phyloP scores from a whole-genome alignment of 768 basidiomycete genomes.

The Lactifluus pinguis region DNA sequence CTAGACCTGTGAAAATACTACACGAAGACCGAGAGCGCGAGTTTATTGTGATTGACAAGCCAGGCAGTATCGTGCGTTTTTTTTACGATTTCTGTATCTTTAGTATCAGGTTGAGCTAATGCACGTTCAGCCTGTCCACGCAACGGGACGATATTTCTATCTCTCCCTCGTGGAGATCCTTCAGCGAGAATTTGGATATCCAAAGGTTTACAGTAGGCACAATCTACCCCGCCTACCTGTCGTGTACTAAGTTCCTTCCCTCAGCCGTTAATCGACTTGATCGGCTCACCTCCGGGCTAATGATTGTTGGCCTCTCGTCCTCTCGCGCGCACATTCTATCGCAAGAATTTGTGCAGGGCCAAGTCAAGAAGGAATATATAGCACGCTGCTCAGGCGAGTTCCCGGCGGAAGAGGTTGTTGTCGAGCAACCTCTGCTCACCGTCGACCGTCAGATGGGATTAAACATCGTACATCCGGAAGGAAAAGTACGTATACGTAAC shows the following conservation, averaged over 20 bases:
- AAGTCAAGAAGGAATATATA: slow-evolving; percentile 86
- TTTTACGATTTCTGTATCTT: slow-evolving; percentile 23
- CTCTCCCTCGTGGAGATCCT: slow-evolving; percentile 87
- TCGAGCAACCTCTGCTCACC: slow-evolving; percentile 81
- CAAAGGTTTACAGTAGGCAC: slow-evolving; percentile 71
- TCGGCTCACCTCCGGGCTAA: slow-evolving; percentile 86
- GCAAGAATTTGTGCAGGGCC: slow-evolving; percentile 72
- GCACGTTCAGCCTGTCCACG: slow-evolving; percentile 69
- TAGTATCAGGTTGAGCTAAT: neutral
- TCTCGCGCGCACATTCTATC: slow-evolving; percentile 62
- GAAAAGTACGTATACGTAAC: slow-evolving; percentile 53
- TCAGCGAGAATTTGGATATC: slow-evolving; percentile 70
- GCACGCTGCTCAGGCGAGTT: slow-evolving; percentile 83
- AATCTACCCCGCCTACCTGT: neutral
- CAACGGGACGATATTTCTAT: slow-evolving; percentile 81
- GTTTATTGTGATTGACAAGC: slow-evolving; percentile 93
- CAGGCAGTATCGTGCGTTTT: slow-evolving; percentile 83
- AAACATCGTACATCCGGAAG: slow-evolving; percentile 91
- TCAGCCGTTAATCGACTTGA: slow-evolving; percentile 94
- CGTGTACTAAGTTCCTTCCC: neutral
- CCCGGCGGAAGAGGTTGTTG: slow-evolving; percentile 73
- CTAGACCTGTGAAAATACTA: slow-evolving; percentile 71
- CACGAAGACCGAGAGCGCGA: slow-evolving; percentile 68
- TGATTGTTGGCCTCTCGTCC: slow-evolving; percentile 80
- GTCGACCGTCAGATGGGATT: slow-evolving; percentile 96